Base-by-base conservation (phyloP, 208 protist genomes). In the Trypanosoma platydactyli region DNA sequence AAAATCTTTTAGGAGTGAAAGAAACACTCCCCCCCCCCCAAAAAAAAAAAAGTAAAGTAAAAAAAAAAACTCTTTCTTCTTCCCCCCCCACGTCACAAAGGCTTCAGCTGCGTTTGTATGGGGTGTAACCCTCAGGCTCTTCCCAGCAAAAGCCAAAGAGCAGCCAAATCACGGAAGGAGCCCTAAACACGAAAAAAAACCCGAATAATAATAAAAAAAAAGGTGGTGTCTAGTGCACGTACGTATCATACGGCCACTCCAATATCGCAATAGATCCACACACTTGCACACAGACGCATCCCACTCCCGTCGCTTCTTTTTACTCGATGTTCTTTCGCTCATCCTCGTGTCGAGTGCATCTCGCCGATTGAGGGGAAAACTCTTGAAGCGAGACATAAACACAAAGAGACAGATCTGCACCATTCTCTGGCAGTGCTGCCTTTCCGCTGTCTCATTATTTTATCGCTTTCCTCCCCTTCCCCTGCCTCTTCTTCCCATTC, bases 401-500 rank as follows among this genome's bases (percentile, higher is more conserved):
- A 29, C 48, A 30, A 1, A 7, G 49, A 27, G 3, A 6, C 11
- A 35, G 25, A 35, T 54, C 5, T 38, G 33, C 33, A 38, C 33
- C 33, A 38, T 9, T 38, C n/a, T n/a, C n/a, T n/a, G n/a, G n/a
- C n/a, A n/a, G n/a, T n/a, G n/a, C n/a, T n/a, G n/a, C n/a, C 0
- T 46, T 57, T 9, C 33, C 56, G 6, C 55, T 62, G 30, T 52
- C 48, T 18, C 30, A 33, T 53, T 51, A 24, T 56, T n/a, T 51
- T 56, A 35, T 51, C 49, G 12, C 54, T 30, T 60, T 15, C 38
- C 24, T 0, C 50, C 49, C 27, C 50, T 30, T 60, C 18, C 38
- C 24, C 1, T 33, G 40, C 27, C 50, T 61, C 53, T 15, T 51
- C 67, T 71, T 84, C 54, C 33, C 33, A 38, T 68, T 73, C 5